Percentiles rank a stretch among this genome's conserved stretches.
Evolutionary conservation across 305 asterid species (phyloP).

Genomic region (Plantago lanceolata): DNA sequence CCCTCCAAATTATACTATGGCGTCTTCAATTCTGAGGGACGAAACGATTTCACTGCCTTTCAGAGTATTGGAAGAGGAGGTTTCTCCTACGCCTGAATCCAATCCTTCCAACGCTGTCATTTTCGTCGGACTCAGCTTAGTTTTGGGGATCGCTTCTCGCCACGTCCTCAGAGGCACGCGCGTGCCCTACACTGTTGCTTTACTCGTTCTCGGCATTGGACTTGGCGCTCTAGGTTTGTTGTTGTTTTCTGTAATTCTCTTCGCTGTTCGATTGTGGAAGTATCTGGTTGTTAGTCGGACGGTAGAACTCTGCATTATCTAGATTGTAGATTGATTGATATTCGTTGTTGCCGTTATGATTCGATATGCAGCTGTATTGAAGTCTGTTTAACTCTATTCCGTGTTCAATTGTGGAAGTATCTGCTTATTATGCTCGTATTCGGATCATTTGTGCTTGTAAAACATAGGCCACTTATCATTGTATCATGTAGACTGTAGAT

Average conservation of each 20-base stretch:
- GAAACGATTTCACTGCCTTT: conserved; percentile 32
- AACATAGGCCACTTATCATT: no score
- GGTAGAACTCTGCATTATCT: not conserved
- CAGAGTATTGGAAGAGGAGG: conserved; percentile 39
- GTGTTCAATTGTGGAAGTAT: no score
- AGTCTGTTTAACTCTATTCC: no score
- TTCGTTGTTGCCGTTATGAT: no score
- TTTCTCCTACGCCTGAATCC: conserved; percentile 24
- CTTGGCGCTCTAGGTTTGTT: conserved; percentile 70
- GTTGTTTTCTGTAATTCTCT: no score
- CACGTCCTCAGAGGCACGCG: conserved; percentile 83
- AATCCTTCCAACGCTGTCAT: conserved; percentile 70
- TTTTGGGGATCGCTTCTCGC: conserved; percentile 74
- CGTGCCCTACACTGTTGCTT: conserved; percentile 83
- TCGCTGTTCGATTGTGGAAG: not conserved
- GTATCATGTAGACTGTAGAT: no score
- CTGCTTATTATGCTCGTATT: no score
- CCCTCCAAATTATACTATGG: not conserved
- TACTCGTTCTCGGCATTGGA: conserved; percentile 76
- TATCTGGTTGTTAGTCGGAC: not conserved
- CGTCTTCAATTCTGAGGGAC: conserved; percentile 23
- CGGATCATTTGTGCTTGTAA: no score
- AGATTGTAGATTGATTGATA: no score
- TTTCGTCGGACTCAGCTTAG: conserved; percentile 79
- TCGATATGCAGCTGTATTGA: no score